Evolutionary conservation across 2,329 filamentous ascomycete genomes (phyloP), one percentile per base, ranked within the genome.

Genomic region (Gliomastix tumulicola): DNA sequence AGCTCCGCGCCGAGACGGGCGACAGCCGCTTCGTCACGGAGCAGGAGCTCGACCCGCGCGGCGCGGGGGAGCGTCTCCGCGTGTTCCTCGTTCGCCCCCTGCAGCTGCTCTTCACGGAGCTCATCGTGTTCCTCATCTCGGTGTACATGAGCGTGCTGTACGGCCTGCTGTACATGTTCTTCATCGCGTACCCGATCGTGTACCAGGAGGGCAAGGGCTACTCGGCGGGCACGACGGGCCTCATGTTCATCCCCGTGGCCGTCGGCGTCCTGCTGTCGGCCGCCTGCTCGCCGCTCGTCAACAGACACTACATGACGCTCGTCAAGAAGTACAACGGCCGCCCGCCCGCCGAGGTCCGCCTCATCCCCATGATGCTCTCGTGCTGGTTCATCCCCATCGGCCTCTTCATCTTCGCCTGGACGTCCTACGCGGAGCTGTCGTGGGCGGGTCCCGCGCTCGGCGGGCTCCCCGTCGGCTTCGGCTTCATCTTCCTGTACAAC

Each of bases 231-330:
- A 80, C 67, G 20, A 88, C 86, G 0, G 88, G 87, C 32, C 69
- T 94, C 8, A 90, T 92, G 82, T 94, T 94, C 58, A 88, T 92
- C 43, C 86, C 86, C 3, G 57, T 92, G 32, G 85, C 86, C 7
- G 63, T 92, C 15, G 87, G 87, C 35, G 85, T 92, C 13, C 15
- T 90, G 3, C 41, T 63, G 30, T 84, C 82, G 2, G 83, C 86
- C 13, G 50, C 62, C 11, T 85, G 77, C 57, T 67, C 84, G 1
- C 83, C 88, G 0, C 46, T 82, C 0, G 78, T 94, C 51, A 94
- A 94, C 71, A 82, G 75, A 42, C 82, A 94, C 63, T 94, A 94
- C 63, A 60, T 90, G 39, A 72, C 58, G 25, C 57, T 85, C 22
- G 73, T 71, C 6, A 48, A 59, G 5, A 76, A 80, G 55, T 71